Evolutionary conservation across 306 rosid genomes (phyloP).

Genomic region (Abrus precatorius): DNA sequence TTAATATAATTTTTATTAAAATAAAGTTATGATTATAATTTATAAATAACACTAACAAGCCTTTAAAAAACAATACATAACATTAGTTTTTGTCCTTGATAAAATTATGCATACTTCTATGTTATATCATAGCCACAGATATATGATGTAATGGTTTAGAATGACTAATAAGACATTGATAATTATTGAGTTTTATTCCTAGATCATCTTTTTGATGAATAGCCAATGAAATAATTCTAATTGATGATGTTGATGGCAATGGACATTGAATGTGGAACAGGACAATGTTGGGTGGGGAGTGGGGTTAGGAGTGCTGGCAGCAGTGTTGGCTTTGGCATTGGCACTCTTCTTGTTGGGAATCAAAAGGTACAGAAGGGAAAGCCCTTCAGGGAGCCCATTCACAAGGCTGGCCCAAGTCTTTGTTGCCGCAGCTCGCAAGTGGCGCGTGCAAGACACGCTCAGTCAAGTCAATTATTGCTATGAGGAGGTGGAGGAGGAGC

Average conservation of each 20-base stretch:
- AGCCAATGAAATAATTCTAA: conserved; percentile 17
- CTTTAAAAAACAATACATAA: too few relatives aligned
- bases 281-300: conserved; percentile 79
- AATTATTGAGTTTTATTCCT: not conserved
- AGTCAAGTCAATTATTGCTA: conserved; percentile 38
- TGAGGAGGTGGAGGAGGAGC: conserved; percentile 47
- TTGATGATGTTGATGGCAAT: not conserved
- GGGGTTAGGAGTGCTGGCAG: conserved; percentile 67
- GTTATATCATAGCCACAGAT: too few relatives aligned
- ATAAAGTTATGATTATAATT: too few relatives aligned
- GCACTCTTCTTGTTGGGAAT: conserved; percentile 62
- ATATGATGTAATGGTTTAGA: not conserved
- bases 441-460: conserved; percentile 53
- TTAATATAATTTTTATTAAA: too few relatives aligned
- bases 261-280: conserved; percentile 44
- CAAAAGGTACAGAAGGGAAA: conserved; percentile 58
- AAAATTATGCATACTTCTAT: too few relatives aligned
- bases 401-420: conserved; percentile 69
- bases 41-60: too few relatives aligned
- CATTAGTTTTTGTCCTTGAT: too few relatives aligned
- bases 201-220: not conserved
- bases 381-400: conserved; percentile 69
- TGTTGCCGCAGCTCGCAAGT: conserved; percentile 60
- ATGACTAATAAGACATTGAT: not conserved
- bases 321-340: conserved; percentile 63